A percentile compares a stretch with the other conserved stretches of the same genome.
These are phyloP conservation scores for Ogataea pignaliae DNA, from an alignment of 805 yeast species.

Conservation along the genomic window DNA sequence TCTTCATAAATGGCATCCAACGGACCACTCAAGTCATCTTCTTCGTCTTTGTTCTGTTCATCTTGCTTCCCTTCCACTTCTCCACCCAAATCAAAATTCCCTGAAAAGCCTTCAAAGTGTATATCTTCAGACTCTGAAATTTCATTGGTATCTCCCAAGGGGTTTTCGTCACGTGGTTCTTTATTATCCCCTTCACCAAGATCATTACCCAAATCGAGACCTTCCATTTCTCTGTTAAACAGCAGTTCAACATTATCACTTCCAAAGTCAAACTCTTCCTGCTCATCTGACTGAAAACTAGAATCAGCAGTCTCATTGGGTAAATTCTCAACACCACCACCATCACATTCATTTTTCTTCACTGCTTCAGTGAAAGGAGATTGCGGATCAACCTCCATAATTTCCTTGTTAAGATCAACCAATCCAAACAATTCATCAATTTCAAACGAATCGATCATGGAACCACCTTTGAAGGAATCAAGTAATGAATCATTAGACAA, in stretches of 20 bases:
- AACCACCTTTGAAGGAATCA: slow-evolving; percentile 6
- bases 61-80: slow-evolving; percentile 3
- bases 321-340: too few relatives aligned
- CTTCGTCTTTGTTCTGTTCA: slow-evolving; percentile 6
- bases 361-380: not conserved
- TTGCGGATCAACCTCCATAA: too few relatives aligned
- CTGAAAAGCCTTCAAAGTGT: slow-evolving; percentile 10
- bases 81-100: slow-evolving; percentile 1
- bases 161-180: too few relatives aligned
- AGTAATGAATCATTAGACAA: slow-evolving; percentile 17
- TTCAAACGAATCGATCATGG: slow-evolving; percentile 14
- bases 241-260: slow-evolving; percentile 14
- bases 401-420: too few relatives aligned
- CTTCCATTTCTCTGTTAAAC: slow-evolving; percentile 15
- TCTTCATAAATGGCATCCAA: slow-evolving; percentile 9
- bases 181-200: too few relatives aligned
- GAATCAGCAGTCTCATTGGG: slow-evolving; percentile 1
- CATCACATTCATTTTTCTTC: not conserved
- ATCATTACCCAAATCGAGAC: slow-evolving; percentile 10
- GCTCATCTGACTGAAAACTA: not conserved
- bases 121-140: not conserved
- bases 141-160: too few relatives aligned
- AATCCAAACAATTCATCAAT: slow-evolving; percentile 5
- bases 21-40: slow-evolving; percentile 1
- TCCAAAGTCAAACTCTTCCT: slow-evolving; percentile 10